Conservation (phyloP, 2,329 filamentous ascomycete genomes). For the Penicillium sp. region DNA sequence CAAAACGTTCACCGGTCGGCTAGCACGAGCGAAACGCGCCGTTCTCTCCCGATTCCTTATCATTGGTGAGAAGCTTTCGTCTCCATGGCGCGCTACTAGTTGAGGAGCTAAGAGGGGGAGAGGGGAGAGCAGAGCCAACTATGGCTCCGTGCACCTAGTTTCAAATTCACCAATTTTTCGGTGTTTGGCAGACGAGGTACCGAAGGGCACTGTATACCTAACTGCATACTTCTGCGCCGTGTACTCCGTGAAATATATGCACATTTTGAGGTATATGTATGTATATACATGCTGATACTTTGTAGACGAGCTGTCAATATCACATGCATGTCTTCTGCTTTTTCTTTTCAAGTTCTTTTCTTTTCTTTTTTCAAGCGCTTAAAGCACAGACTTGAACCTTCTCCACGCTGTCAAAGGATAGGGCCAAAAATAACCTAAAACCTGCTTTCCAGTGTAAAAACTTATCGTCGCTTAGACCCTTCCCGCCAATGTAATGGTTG, state of each 20-base stretch:
- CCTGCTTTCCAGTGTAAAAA: constrained; percentile 4
- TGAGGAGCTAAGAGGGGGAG: neutral
- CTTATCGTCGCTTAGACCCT: constrained; percentile 4
- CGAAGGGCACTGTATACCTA: too few relatives aligned
- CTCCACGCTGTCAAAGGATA: neutral
- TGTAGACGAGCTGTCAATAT: neutral
- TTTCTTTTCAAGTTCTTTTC: neutral
- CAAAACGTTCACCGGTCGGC: constrained; percentile 17
- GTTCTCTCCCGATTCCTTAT: constrained; percentile 11
- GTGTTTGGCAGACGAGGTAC: neutral
- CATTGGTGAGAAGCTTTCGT: neutral
- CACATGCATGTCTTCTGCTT: constrained; percentile 1
- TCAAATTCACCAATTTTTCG: constrained; percentile 1
- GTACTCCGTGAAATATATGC: neutral
- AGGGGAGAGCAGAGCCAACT: neutral
- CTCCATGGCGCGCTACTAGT: neutral
- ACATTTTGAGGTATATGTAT: neutral
- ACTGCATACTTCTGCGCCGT: too few relatives aligned
- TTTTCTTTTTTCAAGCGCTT: neutral
- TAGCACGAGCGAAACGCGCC: constrained; percentile 6
- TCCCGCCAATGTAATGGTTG: too few relatives aligned
- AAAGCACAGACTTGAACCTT: neutral
- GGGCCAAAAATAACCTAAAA: neutral
- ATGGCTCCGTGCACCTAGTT: constrained; percentile 5
- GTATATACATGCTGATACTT: neutral